These are phyloP conservation scores for Blastobotrys muscicola DNA, from an alignment of 805 yeast genomes.

Conservation along the genomic window DNA sequence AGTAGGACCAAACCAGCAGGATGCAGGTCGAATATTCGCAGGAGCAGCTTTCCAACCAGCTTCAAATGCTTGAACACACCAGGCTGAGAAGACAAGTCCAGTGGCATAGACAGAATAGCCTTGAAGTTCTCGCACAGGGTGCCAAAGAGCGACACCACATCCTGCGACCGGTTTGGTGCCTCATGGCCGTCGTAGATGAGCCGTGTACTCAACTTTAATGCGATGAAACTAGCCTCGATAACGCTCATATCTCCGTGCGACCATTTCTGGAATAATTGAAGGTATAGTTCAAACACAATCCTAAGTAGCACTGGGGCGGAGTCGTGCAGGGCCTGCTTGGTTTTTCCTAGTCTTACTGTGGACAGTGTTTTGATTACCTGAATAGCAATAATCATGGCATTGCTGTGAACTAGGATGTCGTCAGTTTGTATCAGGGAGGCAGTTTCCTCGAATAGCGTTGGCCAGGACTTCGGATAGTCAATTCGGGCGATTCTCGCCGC, in stretches of 20 bases:
- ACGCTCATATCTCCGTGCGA: constrained; percentile 8
- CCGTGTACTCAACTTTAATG: constrained; percentile 33
- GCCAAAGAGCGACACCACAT: too few species aligned
- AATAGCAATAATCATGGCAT: constrained; percentile 56
- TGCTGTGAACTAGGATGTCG: constrained; percentile 40
- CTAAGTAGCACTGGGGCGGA: background rate
- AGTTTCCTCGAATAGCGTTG: constrained; percentile 58
- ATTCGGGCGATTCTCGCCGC: constrained; percentile 66
- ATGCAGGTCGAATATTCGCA: constrained; percentile 45
- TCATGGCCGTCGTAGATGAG: constrained; percentile 61
- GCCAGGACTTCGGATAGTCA: constrained; percentile 89
- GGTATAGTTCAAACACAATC: constrained; percentile 49
- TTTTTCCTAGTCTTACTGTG: constrained; percentile 72
- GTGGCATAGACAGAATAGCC: background rate
- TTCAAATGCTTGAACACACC: constrained; percentile 58
- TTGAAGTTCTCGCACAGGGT: too few species aligned
- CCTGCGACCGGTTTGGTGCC: too few species aligned
- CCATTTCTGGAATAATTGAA: constrained; percentile 56
- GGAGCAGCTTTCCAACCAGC: constrained; percentile 67
- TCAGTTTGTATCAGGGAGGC: constrained; percentile 29
- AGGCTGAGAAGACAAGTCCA: too few species aligned
- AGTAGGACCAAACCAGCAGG: constrained; percentile 65
- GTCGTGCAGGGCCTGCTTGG: constrained; percentile 62
- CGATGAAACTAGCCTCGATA: constrained; percentile 46
- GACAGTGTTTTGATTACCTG: constrained; percentile 70